These are phyloP conservation scores for Chalciporus sphaerocephalus DNA, from an alignment of 768 basidiomycete species.

Conservation along the genomic window DNA sequence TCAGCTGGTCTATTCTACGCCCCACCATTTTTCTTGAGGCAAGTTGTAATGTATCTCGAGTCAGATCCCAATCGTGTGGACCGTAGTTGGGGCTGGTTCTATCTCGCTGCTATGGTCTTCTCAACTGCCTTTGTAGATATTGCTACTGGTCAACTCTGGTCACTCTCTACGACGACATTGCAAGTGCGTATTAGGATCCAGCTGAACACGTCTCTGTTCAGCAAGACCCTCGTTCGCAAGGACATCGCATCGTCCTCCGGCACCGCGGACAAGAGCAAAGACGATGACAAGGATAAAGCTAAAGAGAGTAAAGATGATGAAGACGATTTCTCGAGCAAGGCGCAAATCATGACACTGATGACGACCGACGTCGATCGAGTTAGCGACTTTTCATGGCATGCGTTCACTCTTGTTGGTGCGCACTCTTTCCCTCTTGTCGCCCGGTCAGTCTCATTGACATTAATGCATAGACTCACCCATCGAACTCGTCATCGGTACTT, in stretches of 20 bases:
- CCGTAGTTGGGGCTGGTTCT: slow-evolving; percentile 72
- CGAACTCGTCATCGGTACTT: slow-evolving; percentile 68
- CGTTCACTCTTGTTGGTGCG: slow-evolving; percentile 70
- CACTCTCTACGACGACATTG: slow-evolving; percentile 60
- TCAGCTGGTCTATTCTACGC: slow-evolving; percentile 64
- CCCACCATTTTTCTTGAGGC: slow-evolving; percentile 57
- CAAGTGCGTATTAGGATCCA: slow-evolving; percentile 71
- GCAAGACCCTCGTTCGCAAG: slow-evolving; percentile 83
- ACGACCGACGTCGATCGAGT: slow-evolving; percentile 92
- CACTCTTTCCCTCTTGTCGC: background rate
- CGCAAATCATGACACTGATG: slow-evolving; percentile 92
- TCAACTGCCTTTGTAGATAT: slow-evolving; percentile 41
- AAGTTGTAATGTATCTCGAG: slow-evolving; percentile 63
- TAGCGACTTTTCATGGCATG: slow-evolving; percentile 77
- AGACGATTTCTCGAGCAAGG: slow-evolving; percentile 61
- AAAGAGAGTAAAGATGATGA: slow-evolving; percentile 32
- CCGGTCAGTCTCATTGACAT: background rate
- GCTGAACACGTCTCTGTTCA: slow-evolving; percentile 79
- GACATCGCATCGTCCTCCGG: slow-evolving; percentile 68
- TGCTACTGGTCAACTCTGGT: slow-evolving; percentile 66
- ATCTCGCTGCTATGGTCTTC: slow-evolving; percentile 48
- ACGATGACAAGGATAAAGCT: slow-evolving; percentile 15
- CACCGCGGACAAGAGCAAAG: slow-evolving; percentile 22
- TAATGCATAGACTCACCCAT: slow-evolving; percentile 60
- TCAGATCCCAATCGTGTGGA: slow-evolving; percentile 51